A percentile compares a stretch with the other conserved stretches of the same genome.
phyloP scores from a whole-genome alignment of 2,329 filamentous ascomycete genomes.

The Xenosphaeropsis pyriputrescens region DNA sequence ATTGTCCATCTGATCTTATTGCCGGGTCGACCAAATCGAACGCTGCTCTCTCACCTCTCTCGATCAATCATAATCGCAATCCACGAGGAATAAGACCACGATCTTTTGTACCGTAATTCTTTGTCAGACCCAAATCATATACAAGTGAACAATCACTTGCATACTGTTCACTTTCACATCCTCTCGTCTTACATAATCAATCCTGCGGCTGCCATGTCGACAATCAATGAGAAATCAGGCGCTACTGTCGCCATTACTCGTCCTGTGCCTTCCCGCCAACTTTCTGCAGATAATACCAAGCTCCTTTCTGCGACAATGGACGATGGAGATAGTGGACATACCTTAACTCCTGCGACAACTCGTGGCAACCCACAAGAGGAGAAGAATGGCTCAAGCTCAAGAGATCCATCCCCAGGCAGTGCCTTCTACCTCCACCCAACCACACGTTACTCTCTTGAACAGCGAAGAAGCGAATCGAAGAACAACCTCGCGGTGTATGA shows the following conservation, averaged over 20 bases:
- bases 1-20: no score
- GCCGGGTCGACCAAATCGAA: no score
- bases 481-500: slow-evolving; percentile 8
- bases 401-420: slow-evolving; percentile 5
- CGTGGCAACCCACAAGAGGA: neutral
- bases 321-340: slow-evolving; percentile 1
- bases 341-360: neutral
- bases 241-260: neutral
- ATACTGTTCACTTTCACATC: no score
- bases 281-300: neutral
- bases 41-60: no score
- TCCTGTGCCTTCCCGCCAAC: neutral
- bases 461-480: slow-evolving; percentile 9
- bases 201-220: neutral
- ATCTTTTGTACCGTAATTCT: no score
- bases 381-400: neutral
- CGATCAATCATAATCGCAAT: no score
- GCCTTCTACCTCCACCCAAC: slow-evolving; percentile 8
- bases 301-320: neutral
- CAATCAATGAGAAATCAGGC: neutral
- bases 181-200: no score
- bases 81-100: no score
- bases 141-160: no score
- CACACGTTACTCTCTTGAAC: slow-evolving; percentile 7
- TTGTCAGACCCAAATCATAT: no score